Base-by-base conservation (phyloP, 495 filamentous ascomycete genomes). In the Penicillium ucsense region DNA sequence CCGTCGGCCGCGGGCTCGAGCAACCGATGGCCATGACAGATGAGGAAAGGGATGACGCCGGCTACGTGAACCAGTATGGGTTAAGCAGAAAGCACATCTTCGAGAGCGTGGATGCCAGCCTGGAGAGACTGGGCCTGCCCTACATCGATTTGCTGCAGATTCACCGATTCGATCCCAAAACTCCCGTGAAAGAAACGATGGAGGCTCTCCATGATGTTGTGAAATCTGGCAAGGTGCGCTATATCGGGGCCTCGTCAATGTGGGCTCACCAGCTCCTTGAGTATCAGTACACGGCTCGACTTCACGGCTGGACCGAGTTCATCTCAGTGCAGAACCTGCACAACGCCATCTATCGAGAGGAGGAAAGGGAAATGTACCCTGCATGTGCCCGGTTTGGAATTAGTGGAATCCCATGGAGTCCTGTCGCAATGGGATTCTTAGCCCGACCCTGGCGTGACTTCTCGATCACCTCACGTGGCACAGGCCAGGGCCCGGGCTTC, bases 311-410 rank as follows among this genome's bases (percentile, higher is more conserved):
- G 83, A 86, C 83, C 5, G 81, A 82, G 61, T 88, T 88, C 55
- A 64, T 88, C 49, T 77, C 72, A 20, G 88, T 88, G 84, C 85
- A 89, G 66, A 86, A 86, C 57, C 70, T 75, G 38, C 81, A 87
- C 54, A 88, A 86, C 64, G 67, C 86, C 12, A 65, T 80, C 4
- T 88, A 88, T 60, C 69, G 84, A 6, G 84, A 89, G 64, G 84
- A 89, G 53, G 85, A 89, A 66, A 63, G 82, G 12, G 85, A 88
- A 66, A 88, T 89, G 84, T 82, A 74, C 55, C 71, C 72, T 3
- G 80, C 80, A 54, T 87, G 84, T 63, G 65, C 74, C 20, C 74
- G 77, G 44, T 85, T 82, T 0, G 82, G 82, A 6, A 81, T 86
- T 20, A 81, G 75, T 0, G 45, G 81, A 3, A 74, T 83, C 32